These are phyloP conservation scores for Schizosaccharomyces octosporus DNA, from an alignment of 805 yeast species.

Conservation along the genomic window DNA sequence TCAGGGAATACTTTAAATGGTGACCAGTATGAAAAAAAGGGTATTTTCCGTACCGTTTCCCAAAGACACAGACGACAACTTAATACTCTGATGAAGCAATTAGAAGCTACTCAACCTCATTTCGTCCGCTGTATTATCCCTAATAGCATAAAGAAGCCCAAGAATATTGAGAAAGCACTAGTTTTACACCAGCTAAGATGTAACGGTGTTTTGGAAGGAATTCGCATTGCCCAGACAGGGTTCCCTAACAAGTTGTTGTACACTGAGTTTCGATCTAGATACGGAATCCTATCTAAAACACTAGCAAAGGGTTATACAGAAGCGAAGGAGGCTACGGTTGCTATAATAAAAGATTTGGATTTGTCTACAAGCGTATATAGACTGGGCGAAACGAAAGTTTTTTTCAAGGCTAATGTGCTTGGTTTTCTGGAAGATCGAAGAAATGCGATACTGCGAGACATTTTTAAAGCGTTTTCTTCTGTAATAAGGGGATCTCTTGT, in stretches of 20 bases:
- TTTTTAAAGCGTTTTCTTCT: not conserved
- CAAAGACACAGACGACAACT: constrained; percentile 76
- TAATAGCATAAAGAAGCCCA: constrained; percentile 47
- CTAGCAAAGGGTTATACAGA: constrained; percentile 13
- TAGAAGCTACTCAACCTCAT: constrained; percentile 72
- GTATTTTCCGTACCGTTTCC: constrained; percentile 53
- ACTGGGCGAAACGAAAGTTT: constrained; percentile 47
- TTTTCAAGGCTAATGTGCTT: constrained; percentile 51
- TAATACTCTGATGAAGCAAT: constrained; percentile 39
- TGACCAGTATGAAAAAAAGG: constrained; percentile 9
- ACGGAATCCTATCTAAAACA: constrained; percentile 26
- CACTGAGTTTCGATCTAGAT: constrained; percentile 52
- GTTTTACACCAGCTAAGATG: constrained; percentile 80
- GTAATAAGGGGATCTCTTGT: not conserved
- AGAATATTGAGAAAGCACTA: constrained; percentile 42
- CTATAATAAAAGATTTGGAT: constrained; percentile 35
- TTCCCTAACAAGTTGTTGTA: constrained; percentile 81
- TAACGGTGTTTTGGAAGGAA: constrained; percentile 95
- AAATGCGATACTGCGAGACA: not conserved
- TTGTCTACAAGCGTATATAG: constrained; percentile 37
- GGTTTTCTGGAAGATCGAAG: constrained; percentile 39
- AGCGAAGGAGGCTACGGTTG: constrained; percentile 42
- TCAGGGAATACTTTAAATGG: not conserved
- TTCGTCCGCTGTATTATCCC: constrained; percentile 92
- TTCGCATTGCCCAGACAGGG: constrained; percentile 88